These are phyloP conservation scores for Fraxinus xanthoxyloides DNA, from an alignment of 305 asterid species.

Conservation along the genomic window DNA sequence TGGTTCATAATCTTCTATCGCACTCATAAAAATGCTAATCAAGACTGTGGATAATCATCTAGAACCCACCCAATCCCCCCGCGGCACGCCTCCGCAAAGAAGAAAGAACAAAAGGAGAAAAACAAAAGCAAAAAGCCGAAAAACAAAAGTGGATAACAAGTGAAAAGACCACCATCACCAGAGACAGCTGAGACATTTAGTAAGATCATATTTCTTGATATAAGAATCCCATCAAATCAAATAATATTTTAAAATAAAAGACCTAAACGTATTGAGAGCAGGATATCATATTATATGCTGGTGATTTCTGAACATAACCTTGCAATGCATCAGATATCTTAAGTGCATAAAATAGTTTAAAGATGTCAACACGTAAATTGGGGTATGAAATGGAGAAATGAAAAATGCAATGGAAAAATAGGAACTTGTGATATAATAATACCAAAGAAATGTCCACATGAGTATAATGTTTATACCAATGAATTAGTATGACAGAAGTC, in stretches of 20 bases:
- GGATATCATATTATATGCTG: background rate
- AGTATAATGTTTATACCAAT: background rate
- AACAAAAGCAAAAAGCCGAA: background rate
- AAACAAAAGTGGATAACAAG: background rate
- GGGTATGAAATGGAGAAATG: background rate
- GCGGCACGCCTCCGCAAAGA: background rate
- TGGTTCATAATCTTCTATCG: background rate
- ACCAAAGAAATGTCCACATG: background rate
- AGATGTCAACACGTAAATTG: background rate
- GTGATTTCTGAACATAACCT: conserved; percentile 1
- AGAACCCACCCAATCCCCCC: background rate
- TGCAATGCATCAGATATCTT: conserved; percentile 10
- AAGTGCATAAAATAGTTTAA: background rate
- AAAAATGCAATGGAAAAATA: background rate
- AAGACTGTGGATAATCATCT: background rate
- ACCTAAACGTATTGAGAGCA: background rate
- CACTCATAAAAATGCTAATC: background rate
- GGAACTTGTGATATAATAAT: background rate
- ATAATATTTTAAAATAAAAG: background rate
- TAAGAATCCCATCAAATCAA: background rate
- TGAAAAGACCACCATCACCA: conserved; percentile 6
- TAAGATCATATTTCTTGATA: background rate
- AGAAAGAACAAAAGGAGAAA: background rate
- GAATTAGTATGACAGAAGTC: background rate
- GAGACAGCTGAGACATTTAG: conserved; percentile 8